phyloP scores from a whole-genome alignment of 2,329 filamentous ascomycete species.

The Trichophyton rubrum region DNA sequence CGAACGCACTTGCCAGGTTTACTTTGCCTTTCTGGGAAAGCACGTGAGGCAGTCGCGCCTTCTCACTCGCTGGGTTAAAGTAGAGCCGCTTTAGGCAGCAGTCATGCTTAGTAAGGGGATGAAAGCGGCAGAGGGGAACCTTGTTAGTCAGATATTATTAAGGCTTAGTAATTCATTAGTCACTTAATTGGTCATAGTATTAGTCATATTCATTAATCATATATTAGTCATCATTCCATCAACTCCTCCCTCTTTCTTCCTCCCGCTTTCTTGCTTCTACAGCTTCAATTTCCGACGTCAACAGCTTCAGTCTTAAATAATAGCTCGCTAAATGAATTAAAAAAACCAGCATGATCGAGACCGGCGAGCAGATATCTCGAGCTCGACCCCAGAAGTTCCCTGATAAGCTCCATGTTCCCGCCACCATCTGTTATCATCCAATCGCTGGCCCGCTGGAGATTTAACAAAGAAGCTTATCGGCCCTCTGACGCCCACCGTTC shows the following conservation, averaged over 20 bases:
- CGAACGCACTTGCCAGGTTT: not conserved
- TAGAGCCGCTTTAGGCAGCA: not conserved
- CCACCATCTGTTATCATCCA: not conserved
- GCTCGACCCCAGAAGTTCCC: not conserved
- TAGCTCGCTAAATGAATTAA: too few species aligned
- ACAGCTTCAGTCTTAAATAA: too few species aligned
- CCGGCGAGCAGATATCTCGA: too few species aligned
- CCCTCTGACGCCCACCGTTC: not conserved
- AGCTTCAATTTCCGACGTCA: too few species aligned
- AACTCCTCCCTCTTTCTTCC: too few species aligned
- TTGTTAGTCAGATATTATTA: too few species aligned
- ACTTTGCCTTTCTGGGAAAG: not conserved
- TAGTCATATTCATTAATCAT: not conserved
- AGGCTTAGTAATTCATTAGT: not conserved
- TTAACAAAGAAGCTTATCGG: constrained; percentile 2
- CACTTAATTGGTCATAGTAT: not conserved
- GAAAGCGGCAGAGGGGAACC: not conserved
- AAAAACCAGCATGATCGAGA: too few species aligned
- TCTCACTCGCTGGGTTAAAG: not conserved
- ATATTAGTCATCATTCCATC: not conserved
- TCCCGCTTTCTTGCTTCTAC: too few species aligned
- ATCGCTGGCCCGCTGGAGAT: not conserved
- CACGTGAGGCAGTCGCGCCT: not conserved
- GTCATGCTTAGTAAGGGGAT: not conserved
- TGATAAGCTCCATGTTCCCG: not conserved